These are phyloP conservation scores for Paspalum notatum DNA, from an alignment of 176 grass and related monocot genomes.

Conservation along the genomic window DNA sequence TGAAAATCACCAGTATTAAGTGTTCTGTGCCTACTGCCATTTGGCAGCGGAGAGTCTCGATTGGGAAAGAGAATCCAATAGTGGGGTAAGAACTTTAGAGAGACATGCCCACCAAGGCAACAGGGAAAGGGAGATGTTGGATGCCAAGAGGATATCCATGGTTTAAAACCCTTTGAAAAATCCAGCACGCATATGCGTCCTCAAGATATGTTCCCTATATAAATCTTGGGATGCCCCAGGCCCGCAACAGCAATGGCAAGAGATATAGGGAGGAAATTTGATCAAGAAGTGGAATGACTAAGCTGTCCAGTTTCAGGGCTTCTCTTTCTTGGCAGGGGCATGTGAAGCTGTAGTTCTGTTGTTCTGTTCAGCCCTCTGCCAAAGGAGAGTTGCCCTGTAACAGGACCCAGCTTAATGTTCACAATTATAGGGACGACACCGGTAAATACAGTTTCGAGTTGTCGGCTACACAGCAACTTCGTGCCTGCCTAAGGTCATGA, in stretches of 20 bases:
- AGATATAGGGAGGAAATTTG: background rate
- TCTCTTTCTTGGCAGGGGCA: constrained; percentile 61
- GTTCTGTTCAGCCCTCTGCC: constrained; percentile 42
- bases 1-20: background rate
- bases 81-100: constrained; percentile 40
- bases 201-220: constrained; percentile 48
- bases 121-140: constrained; percentile 47
- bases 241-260: constrained; percentile 19
- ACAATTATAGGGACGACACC: background rate
- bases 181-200: constrained; percentile 37
- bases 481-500: background rate
- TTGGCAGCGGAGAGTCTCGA: constrained; percentile 44
- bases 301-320: constrained; percentile 63
- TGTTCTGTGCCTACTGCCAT: constrained; percentile 18
- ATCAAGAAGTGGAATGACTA: constrained; percentile 9
- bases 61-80: constrained; percentile 52
- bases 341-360: constrained; percentile 5
- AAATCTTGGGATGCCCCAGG: constrained; percentile 47
- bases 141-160: constrained; percentile 69
- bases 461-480: constrained; percentile 6
- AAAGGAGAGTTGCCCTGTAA: constrained; percentile 81
- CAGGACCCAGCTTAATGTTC: constrained; percentile 53
- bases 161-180: constrained; percentile 58
- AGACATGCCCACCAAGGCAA: constrained; percentile 38
- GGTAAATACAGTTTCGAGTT: background rate